phyloP scores from a whole-genome alignment of 2,329 filamentous ascomycete species.

The Phyllosticta citribraziliensis region DNA sequence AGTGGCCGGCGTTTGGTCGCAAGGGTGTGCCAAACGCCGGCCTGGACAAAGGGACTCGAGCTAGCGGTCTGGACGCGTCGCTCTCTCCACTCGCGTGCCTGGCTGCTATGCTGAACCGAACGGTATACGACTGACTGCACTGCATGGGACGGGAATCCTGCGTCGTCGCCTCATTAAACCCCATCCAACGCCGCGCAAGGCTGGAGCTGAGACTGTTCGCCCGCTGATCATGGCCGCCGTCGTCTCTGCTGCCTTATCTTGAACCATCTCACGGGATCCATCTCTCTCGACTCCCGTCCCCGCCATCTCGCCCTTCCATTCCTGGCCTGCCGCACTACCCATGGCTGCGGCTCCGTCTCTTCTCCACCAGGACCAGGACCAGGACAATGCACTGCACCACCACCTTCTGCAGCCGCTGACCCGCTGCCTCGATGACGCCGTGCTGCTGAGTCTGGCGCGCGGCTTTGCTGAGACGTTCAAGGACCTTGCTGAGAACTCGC shows the following conservation, averaged over 20 bases:
- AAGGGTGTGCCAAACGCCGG: background rate
- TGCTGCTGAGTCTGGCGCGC: conserved; percentile 24
- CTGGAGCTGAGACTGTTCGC: background rate
- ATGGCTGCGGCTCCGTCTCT: background rate
- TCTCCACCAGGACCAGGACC: background rate
- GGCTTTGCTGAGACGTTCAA: conserved; percentile 27
- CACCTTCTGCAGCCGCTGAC: conserved; percentile 21
- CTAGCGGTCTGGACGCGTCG: background rate
- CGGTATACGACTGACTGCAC: background rate
- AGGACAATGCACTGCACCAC: background rate
- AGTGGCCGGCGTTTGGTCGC: background rate
- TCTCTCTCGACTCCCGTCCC: background rate
- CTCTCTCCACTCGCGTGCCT: background rate
- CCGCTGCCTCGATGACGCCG: conserved; percentile 21
- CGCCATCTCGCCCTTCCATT: background rate
- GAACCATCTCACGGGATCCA: background rate
- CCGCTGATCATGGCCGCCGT: background rate
- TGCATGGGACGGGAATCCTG: background rate
- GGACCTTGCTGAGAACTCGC: conserved; percentile 24
- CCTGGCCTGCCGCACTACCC: background rate
- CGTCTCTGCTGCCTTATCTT: background rate
- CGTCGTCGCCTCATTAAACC: background rate
- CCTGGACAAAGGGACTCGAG: background rate
- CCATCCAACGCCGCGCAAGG: background rate
- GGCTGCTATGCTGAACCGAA: background rate